Percentiles rank a stretch among this genome's conserved stretches.
These are phyloP conservation scores for Tylopilus subfusipes DNA, from an alignment of 768 basidiomycete species.

Conservation along the genomic window DNA sequence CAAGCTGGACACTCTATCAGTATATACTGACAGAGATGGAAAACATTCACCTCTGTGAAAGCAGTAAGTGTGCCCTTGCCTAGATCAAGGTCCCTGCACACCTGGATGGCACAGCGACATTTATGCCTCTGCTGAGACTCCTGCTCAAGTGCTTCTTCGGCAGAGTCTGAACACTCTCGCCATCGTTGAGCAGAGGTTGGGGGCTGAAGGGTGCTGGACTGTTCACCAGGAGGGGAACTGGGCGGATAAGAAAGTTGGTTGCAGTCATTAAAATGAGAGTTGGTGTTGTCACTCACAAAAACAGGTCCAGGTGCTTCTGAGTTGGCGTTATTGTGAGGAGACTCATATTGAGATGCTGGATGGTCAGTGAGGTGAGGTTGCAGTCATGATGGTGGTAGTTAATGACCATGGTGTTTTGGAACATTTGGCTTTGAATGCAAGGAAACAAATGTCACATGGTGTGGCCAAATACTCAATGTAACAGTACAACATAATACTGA, in stretches of 20 bases:
- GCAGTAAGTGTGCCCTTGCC: background rate
- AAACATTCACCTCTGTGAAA: background rate
- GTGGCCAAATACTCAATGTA: background rate
- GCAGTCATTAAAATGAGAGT: too few relatives aligned
- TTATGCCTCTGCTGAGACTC: background rate
- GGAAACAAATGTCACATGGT: too few relatives aligned
- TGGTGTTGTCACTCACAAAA: background rate
- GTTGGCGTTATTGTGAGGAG: background rate
- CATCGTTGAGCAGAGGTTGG: background rate
- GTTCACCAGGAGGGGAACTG: background rate
- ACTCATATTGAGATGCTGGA: background rate
- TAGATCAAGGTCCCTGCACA: background rate
- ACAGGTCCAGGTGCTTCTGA: too few relatives aligned
- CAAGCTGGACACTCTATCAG: too few relatives aligned
- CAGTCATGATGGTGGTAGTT: background rate
- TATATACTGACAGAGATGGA: too few relatives aligned
- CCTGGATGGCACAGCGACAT: background rate
- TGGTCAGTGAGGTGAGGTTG: background rate
- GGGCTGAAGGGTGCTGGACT: background rate
- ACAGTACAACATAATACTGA: too few relatives aligned
- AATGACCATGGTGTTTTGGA: background rate
- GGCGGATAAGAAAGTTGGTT: background rate
- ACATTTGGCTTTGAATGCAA: background rate
- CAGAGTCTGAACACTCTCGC: background rate
- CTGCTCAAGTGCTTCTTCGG: background rate